Percentiles rank a stretch among this genome's conserved stretches.
Evolutionary conservation across 1,284 basidiomycete genomes (phyloP).

Genomic region (Veloboletus limbatus): DNA sequence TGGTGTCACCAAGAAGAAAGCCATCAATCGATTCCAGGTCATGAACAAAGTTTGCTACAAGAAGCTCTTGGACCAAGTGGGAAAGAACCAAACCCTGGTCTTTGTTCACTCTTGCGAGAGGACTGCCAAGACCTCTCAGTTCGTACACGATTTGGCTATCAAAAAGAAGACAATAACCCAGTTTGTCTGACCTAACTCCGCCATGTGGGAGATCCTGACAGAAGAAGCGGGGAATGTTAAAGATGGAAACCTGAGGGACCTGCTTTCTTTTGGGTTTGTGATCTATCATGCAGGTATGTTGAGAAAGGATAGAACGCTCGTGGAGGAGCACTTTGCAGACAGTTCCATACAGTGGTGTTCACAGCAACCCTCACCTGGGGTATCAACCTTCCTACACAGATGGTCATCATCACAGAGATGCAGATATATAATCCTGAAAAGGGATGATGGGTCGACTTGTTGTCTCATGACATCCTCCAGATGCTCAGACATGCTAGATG

Average conservation of each 20-base stretch:
- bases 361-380: constrained; percentile 99
- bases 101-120: constrained; percentile 96
- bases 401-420: constrained; percentile 99
- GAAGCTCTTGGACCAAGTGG: constrained; percentile 93
- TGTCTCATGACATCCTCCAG: constrained; percentile 95
- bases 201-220: constrained; percentile 83
- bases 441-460: constrained; percentile 95
- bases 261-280: constrained; percentile 95
- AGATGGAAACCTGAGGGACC: constrained; percentile 83
- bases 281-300: constrained; percentile 99
- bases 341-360: constrained; percentile 92
- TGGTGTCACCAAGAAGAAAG: constrained; percentile 98
- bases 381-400: constrained; percentile 97
- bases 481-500: constrained; percentile 99
- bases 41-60: constrained; percentile 99
- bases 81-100: constrained; percentile 89
- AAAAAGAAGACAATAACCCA: constrained; percentile 96
- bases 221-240: constrained; percentile 84
- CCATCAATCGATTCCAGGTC: constrained; percentile 96
- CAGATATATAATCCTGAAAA: constrained; percentile 99
- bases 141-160: constrained; percentile 92
- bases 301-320: constrained; percentile 88
- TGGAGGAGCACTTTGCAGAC: constrained; percentile 96
- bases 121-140: constrained; percentile 96
- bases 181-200: constrained; percentile 91